Evolutionary conservation across 176 grass and related monocot species (phyloP).

Genomic region (Musa beccarii): DNA sequence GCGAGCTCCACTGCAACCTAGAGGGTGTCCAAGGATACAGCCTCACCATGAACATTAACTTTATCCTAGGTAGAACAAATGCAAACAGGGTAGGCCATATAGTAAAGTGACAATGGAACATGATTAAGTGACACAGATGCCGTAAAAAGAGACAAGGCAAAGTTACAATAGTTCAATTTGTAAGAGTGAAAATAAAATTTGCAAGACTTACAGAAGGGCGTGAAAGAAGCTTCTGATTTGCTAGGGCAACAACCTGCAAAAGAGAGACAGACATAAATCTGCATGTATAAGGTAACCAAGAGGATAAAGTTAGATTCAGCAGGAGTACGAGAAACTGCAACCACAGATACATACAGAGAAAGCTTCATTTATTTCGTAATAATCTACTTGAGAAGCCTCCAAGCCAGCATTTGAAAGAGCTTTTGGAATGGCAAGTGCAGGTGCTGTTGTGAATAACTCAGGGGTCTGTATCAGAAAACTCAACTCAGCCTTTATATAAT

Average conservation of each 20-base stretch:
- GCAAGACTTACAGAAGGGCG: conserved; percentile 62
- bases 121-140: not conserved
- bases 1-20: conserved; percentile 80
- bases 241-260: conserved; percentile 72
- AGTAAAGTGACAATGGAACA: not conserved
- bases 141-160: not conserved
- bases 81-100: not conserved
- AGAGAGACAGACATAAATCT: conserved; percentile 15
- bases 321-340: not conserved
- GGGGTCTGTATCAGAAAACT: conserved; percentile 45
- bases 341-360: conserved; percentile 6
- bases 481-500: not conserved
- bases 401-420: conserved; percentile 60
- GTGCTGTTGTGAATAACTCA: conserved; percentile 77
- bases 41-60: conserved; percentile 85
- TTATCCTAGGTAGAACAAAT: conserved; percentile 41
- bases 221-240: conserved; percentile 94
- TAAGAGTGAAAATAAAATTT: not conserved
- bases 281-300: not conserved
- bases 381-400: conserved; percentile 71
- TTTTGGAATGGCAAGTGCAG: conserved; percentile 85
- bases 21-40: conserved; percentile 82
- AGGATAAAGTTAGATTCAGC: not conserved
- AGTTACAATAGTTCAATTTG: not conserved
- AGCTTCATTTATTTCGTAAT: conserved; percentile 97